A percentile compares a stretch with the other conserved stretches of the same genome.
phyloP scores from a whole-genome alignment of 768 basidiomycete genomes.

The Leucosporidium yakuticum region DNA sequence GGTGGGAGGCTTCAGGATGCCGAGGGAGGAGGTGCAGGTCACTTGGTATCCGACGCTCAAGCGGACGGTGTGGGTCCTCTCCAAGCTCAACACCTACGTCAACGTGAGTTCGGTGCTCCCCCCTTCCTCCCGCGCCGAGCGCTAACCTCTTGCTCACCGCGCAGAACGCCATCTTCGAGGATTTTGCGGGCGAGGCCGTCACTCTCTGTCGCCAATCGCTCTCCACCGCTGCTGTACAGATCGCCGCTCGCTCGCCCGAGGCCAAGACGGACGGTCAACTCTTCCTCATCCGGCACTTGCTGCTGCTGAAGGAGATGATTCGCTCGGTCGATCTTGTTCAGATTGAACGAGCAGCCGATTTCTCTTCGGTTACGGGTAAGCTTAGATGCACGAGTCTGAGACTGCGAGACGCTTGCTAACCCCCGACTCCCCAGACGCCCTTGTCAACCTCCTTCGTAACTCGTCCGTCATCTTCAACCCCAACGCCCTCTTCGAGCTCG shows the following conservation, averaged over 20 bases:
- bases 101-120: slow-evolving; percentile 54
- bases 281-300: slow-evolving; percentile 82
- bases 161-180: slow-evolving; percentile 90
- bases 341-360: slow-evolving; percentile 48
- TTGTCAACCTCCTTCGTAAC: slow-evolving; percentile 18
- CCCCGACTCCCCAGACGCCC: slow-evolving; percentile 6
- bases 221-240: slow-evolving; percentile 60
- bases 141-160: slow-evolving; percentile 1
- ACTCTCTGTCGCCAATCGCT: slow-evolving; percentile 75
- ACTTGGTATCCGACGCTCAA: slow-evolving; percentile 88
- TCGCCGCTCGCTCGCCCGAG: slow-evolving; percentile 50
- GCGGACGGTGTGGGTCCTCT: slow-evolving; percentile 85
- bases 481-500: slow-evolving; percentile 28
- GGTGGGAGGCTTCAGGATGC: slow-evolving; percentile 56
- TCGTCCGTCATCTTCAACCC: slow-evolving; percentile 32
- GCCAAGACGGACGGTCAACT: slow-evolving; percentile 64
- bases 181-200: slow-evolving; percentile 90
- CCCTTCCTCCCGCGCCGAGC: not conserved
- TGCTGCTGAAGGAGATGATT: slow-evolving; percentile 86
- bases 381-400: not conserved
- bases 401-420: too few relatives aligned
- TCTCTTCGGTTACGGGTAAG: slow-evolving; percentile 33
- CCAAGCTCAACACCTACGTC: slow-evolving; percentile 82
- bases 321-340: slow-evolving; percentile 63
- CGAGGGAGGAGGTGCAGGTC: slow-evolving; percentile 65